Evolutionary conservation across 257 asterid genomes (phyloP).

Genomic region (Avicennia marina): DNA sequence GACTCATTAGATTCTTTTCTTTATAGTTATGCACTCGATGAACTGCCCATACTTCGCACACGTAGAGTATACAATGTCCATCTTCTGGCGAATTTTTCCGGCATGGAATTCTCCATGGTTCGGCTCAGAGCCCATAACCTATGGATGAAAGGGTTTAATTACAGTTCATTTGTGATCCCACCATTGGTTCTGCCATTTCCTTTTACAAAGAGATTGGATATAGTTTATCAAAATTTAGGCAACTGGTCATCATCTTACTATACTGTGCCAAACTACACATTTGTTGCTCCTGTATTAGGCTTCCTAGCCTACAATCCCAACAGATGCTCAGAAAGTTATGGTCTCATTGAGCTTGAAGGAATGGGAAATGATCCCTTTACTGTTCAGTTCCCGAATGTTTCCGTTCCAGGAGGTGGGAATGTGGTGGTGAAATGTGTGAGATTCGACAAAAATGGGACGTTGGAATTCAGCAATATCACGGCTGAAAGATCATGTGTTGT

Average conservation of each 20-base stretch:
- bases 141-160: constrained; percentile 39
- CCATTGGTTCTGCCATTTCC: constrained; percentile 43
- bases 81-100: constrained; percentile 53
- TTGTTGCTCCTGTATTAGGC: constrained; percentile 69
- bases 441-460: constrained; percentile 39
- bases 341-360: constrained; percentile 24
- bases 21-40: constrained; percentile 37
- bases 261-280: constrained; percentile 37
- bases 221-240: constrained; percentile 57
- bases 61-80: constrained; percentile 40
- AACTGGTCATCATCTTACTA: constrained; percentile 53
- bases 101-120: constrained; percentile 35
- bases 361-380: constrained; percentile 33
- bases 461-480: constrained; percentile 40
- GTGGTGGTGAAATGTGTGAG: constrained; percentile 44
- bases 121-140: constrained; percentile 38
- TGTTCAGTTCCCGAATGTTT: constrained; percentile 46
- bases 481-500: constrained; percentile 32
- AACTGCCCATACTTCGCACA: constrained; percentile 23
- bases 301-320: constrained; percentile 38
- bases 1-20: constrained; percentile 49
- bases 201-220: constrained; percentile 44
- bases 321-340: constrained; percentile 10
- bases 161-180: constrained; percentile 42
- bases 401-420: not conserved